A percentile compares a stretch with the other conserved stretches of the same genome.
Conservation (phyloP, 2,329 filamentous ascomycete genomes). For the Ophiosphaerella korrae region DNA sequence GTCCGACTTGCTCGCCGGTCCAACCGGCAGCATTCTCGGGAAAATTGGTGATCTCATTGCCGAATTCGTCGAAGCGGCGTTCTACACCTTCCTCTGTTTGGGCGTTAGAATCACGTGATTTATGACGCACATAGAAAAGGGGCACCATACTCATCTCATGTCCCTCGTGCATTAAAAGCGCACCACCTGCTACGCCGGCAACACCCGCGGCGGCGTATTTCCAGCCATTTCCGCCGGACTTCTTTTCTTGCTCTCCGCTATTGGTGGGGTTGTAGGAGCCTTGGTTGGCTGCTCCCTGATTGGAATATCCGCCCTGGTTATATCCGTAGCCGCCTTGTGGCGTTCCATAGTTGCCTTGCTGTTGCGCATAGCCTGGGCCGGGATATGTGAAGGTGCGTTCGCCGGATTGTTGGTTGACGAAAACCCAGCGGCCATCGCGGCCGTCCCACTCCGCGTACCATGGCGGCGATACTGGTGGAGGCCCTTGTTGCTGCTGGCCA, state of each 20-base stretch:
- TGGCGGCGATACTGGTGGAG: constrained; percentile 33
- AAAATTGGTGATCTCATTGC: constrained; percentile 23
- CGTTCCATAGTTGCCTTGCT: constrained; percentile 21
- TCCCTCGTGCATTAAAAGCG: constrained; percentile 33
- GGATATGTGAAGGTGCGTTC: constrained; percentile 32
- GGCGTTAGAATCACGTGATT: constrained; percentile 2
- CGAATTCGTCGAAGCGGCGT: constrained; percentile 20
- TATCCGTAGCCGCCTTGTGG: constrained; percentile 9
- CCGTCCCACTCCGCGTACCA: constrained; percentile 31
- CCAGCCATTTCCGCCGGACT: constrained; percentile 30
- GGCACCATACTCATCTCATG: constrained; percentile 27
- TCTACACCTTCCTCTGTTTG: constrained; percentile 20
- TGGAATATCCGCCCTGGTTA: constrained; percentile 16
- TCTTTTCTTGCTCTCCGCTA: constrained; percentile 20
- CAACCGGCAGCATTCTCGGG: constrained; percentile 30
- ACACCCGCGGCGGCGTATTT: constrained; percentile 34
- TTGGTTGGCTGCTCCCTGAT: constrained; percentile 22
- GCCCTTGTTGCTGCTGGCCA: constrained; percentile 8
- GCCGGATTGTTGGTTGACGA: constrained; percentile 32
- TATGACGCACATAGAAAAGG: neutral
- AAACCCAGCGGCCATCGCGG: constrained; percentile 30
- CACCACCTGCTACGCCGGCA: constrained; percentile 29
- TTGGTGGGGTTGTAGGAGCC: constrained; percentile 21
- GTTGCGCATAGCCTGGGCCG: constrained; percentile 26
- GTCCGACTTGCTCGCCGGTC: constrained; percentile 31